phyloP scores from a whole-genome alignment of 2,329 filamentous ascomycete species.

The Xylaria hypoxylon region DNA sequence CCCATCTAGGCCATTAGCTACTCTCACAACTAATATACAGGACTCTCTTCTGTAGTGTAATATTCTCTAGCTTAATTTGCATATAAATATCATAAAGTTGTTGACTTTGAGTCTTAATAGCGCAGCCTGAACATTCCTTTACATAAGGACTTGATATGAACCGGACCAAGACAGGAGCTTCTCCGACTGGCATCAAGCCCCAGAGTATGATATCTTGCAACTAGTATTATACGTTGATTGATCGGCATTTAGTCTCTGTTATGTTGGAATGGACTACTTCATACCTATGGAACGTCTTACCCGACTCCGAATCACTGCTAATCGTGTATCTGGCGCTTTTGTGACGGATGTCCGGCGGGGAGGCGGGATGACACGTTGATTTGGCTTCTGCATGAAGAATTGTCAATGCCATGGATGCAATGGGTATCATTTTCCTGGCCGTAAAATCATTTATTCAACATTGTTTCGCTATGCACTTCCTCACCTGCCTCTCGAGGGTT shows the following conservation, averaged over 20 bases:
- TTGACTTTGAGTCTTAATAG: not conserved
- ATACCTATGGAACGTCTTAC: not conserved
- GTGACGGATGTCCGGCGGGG: not conserved
- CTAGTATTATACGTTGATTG: not conserved
- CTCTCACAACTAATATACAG: no score
- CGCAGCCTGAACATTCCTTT: not conserved
- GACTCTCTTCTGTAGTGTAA: not conserved
- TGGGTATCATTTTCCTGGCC: slow-evolving; percentile 45
- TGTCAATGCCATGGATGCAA: slow-evolving; percentile 19
- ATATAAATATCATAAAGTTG: no score
- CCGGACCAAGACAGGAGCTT: not conserved
- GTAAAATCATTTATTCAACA: slow-evolving; percentile 37
- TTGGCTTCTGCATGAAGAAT: not conserved
- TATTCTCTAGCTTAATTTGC: not conserved
- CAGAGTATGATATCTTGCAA: not conserved
- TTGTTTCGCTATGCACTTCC: slow-evolving; percentile 39
- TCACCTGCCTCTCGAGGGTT: slow-evolving; percentile 55
- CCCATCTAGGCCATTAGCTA: no score
- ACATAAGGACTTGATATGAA: not conserved
- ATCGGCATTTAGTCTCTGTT: not conserved
- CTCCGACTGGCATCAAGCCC: not conserved
- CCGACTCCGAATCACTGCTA: not conserved
- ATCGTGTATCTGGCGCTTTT: not conserved
- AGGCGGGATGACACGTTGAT: not conserved
- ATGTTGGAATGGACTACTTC: not conserved